Evolutionary conservation across 768 basidiomycete genomes (phyloP).

Genomic region (Trametes cubensis): DNA sequence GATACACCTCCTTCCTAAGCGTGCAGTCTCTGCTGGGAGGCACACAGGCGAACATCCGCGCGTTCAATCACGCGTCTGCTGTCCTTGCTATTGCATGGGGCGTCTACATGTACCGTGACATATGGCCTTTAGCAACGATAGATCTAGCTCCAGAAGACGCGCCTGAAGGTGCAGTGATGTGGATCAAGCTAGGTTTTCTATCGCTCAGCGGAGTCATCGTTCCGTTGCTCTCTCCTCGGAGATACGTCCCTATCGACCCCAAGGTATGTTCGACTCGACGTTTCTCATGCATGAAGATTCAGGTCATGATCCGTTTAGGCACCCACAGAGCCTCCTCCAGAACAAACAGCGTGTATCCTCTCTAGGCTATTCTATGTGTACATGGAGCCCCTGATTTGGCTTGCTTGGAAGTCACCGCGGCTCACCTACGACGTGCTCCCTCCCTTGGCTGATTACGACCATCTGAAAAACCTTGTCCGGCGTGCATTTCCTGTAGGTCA

Average conservation of each 20-base stretch:
- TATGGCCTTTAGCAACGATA: constrained; percentile 45
- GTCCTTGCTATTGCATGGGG: constrained; percentile 38
- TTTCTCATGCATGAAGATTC: not conserved
- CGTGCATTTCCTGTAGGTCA: not conserved
- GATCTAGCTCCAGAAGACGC: constrained; percentile 38
- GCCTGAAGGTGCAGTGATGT: constrained; percentile 37
- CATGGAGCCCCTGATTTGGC: constrained; percentile 38
- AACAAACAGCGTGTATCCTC: constrained; percentile 46
- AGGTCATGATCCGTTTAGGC: not conserved
- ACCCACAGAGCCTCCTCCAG: constrained; percentile 36
- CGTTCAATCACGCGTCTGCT: constrained; percentile 37
- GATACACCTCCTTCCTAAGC: constrained; percentile 39
- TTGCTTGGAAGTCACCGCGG: constrained; percentile 34
- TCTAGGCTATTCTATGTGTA: constrained; percentile 39
- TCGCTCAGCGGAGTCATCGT: constrained; percentile 39
- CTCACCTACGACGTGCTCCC: constrained; percentile 38
- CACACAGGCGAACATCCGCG: constrained; percentile 28
- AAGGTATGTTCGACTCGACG: constrained; percentile 21
- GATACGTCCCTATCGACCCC: constrained; percentile 45
- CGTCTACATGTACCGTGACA: constrained; percentile 41
- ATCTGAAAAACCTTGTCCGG: constrained; percentile 29
- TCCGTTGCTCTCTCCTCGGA: constrained; percentile 42
- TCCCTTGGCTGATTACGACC: constrained; percentile 33
- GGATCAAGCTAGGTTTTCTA: constrained; percentile 41
- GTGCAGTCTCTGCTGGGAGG: constrained; percentile 33